A percentile compares a stretch with the other conserved stretches of the same genome.
These are phyloP conservation scores for Pichia terricola DNA, from an alignment of 1,139 yeast genomes.

Conservation along the genomic window DNA sequence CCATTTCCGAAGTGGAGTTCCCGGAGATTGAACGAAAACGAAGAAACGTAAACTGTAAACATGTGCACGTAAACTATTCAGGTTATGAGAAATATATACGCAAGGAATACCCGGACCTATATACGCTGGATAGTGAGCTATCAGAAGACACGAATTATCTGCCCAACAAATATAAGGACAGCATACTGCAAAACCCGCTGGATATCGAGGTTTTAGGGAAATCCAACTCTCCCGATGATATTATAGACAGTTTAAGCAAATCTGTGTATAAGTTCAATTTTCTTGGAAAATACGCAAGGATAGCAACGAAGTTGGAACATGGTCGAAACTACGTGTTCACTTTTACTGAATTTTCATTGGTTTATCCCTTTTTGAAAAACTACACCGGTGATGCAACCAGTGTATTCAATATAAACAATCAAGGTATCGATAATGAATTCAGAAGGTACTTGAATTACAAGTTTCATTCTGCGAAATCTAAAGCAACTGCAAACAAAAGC, in stretches of 20 bases:
- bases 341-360: constrained; percentile 10
- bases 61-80: background rate
- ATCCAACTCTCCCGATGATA: background rate
- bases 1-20: too few species aligned
- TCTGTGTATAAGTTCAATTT: constrained; percentile 7
- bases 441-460: too few species aligned
- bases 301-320: constrained; percentile 7
- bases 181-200: constrained; percentile 1
- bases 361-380: constrained; percentile 10
- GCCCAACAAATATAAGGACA: background rate
- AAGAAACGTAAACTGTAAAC: too few species aligned
- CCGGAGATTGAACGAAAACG: too few species aligned
- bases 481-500: background rate
- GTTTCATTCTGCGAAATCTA: too few species aligned
- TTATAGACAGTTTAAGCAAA: constrained; percentile 7
- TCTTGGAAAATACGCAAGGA: constrained; percentile 9
- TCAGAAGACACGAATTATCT: background rate
- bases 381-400: background rate
- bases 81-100: constrained; percentile 1
- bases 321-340: constrained; percentile 7
- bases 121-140: background rate
- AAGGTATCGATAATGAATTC: too few species aligned
- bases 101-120: constrained; percentile 2
- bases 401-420: too few species aligned
- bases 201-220: too few species aligned